Conservation (phyloP, 108 stramenopile species). For the Schizochytrium sp. region DNA sequence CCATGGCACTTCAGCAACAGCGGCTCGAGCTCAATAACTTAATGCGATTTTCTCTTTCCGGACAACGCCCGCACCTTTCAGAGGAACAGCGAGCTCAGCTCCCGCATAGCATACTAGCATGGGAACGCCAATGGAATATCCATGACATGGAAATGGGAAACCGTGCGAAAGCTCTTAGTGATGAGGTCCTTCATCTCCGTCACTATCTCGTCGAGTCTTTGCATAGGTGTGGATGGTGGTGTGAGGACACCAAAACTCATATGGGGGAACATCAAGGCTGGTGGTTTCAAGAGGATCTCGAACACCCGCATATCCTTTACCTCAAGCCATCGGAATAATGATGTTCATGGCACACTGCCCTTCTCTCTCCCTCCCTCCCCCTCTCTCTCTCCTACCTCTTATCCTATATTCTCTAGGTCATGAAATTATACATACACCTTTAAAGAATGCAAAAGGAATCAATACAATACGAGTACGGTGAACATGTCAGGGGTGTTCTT, state of each 20-base stretch:
- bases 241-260: conserved; percentile 11
- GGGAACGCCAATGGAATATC: conserved; percentile 21
- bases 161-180: not conserved
- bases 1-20: conserved; percentile 17
- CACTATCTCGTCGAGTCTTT: conserved; percentile 34
- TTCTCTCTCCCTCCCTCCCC: not conserved
- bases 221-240: conserved; percentile 48
- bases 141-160: not conserved
- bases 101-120: not conserved
- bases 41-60: not conserved
- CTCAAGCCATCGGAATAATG: not conserved
- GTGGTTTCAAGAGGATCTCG: conserved; percentile 44
- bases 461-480: too few species aligned
- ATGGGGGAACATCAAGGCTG: conserved; percentile 41
- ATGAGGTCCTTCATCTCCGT: not conserved
- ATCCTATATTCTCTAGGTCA: too few species aligned
- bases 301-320: not conserved
- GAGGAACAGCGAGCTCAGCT: not conserved
- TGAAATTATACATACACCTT: too few species aligned
- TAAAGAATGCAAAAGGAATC: too few species aligned
- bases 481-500: too few species aligned
- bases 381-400: not conserved
- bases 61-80: not conserved
- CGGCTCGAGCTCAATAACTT: not conserved
- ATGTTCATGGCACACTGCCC: not conserved